These are phyloP conservation scores for Kalmanozyma brasiliensis DNA, from an alignment of 1,284 basidiomycete species.

Conservation along the genomic window DNA sequence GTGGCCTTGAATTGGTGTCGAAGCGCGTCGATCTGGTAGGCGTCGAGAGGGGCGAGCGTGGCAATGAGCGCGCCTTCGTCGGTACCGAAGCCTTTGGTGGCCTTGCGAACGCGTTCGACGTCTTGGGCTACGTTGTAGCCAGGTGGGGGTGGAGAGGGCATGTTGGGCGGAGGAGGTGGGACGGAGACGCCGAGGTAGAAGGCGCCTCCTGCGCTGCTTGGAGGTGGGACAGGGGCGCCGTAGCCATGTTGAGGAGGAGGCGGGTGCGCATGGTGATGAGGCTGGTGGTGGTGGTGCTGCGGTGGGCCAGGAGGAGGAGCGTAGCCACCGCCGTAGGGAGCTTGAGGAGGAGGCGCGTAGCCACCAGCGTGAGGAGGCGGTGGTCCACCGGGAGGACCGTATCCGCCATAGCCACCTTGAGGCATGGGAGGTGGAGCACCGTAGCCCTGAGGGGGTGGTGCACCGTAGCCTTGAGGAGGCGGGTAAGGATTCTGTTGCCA, in stretches of 20 bases:
- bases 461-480: slow-evolving; percentile 46
- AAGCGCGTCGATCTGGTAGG: slow-evolving; percentile 60
- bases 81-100: slow-evolving; percentile 65
- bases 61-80: slow-evolving; percentile 58
- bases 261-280: slow-evolving; percentile 16
- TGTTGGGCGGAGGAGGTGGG: slow-evolving; percentile 58
- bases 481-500: slow-evolving; percentile 49
- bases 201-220: slow-evolving; percentile 18
- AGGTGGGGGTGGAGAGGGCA: slow-evolving; percentile 51
- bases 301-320: slow-evolving; percentile 38
- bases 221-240: slow-evolving; percentile 43
- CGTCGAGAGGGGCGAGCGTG: slow-evolving; percentile 56
- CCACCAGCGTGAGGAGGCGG: slow-evolving; percentile 31
- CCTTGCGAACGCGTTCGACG: slow-evolving; percentile 64
- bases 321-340: slow-evolving; percentile 28
- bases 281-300: slow-evolving; percentile 14
- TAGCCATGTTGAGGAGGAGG: slow-evolving; percentile 41
- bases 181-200: slow-evolving; percentile 59
- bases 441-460: slow-evolving; percentile 45
- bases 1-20: slow-evolving; percentile 58
- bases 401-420: slow-evolving; percentile 44
- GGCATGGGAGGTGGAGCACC: slow-evolving; percentile 44
- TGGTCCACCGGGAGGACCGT: slow-evolving; percentile 22
- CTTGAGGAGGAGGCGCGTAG: slow-evolving; percentile 39
- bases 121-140: slow-evolving; percentile 59